Base-by-base conservation (phyloP, 2,329 filamentous ascomycete genomes). In the Aspergillus sp. region DNA sequence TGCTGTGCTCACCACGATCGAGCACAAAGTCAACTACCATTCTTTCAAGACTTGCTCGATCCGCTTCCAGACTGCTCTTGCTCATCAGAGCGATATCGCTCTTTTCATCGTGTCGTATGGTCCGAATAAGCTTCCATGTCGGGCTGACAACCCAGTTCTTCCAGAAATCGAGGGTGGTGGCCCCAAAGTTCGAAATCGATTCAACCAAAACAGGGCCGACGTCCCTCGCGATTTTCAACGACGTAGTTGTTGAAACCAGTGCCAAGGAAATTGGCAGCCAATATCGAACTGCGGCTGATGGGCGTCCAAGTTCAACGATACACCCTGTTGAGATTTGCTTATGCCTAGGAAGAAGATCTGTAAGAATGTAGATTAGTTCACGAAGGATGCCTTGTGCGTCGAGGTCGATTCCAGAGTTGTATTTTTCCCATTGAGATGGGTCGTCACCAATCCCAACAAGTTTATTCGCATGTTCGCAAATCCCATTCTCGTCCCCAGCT, bases 11-110 rank as follows among this genome's bases (percentile, higher is more conserved):
- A 1, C 91, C 89, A 68, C 92, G 91, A 66, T 96, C 92, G 9
- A 88, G 79, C 4, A 93, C 90, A 77, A 99, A 99, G 65, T 98
- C 95, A 39, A 99, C 89, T 4, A 99, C 96, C 95, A 99, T 99
- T 48, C 95, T 88, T 74, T 99, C 93, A 33, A 99, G 79, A 69
- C 92, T 97, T 54, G 92, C 91, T 33, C 91, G 86, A 71, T 99
- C 95, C 1, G 93, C 92, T 71, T 89, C 88, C 20, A 99, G 83
- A 64, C 92, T 97, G 64, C 93, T 89, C 58, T 91, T 90, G 77
- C 92, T 97, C 89, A 99, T 95, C 64, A 99, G 90, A 45, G 93
- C 95, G 63, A 99, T 93, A 71, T 98, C 93, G 70, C 91, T 96
- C 64, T 87, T 89, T 67, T 90, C 87, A 68, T 98, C 91, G 73